These are phyloP conservation scores for Centella asiatica DNA, from an alignment of 129 eudicot genomes.

Conservation along the genomic window DNA sequence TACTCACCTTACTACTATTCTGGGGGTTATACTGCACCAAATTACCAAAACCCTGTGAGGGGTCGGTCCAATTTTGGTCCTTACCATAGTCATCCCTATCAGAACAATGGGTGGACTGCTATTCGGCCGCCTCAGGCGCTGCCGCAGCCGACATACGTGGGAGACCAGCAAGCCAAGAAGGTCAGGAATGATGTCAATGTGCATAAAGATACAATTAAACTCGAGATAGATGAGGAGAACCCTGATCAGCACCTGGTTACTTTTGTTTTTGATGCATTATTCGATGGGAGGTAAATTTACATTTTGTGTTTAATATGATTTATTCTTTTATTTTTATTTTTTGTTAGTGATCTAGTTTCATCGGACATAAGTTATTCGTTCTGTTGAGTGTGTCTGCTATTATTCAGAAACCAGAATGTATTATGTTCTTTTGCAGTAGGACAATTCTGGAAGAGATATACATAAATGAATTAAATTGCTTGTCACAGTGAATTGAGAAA, in stretches of 20 bases:
- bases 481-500: too few relatives aligned
- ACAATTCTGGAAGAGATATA: too few relatives aligned
- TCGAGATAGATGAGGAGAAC: slow-evolving; percentile 51
- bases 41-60: slow-evolving; percentile 24
- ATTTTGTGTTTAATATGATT: neutral
- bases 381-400: too few relatives aligned
- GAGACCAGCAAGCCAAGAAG: slow-evolving; percentile 59
- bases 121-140: slow-evolving; percentile 24
- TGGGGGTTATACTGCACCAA: slow-evolving; percentile 20
- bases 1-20: slow-evolving; percentile 25
- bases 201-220: slow-evolving; percentile 64
- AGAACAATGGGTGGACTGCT: slow-evolving; percentile 26
- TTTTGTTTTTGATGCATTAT: slow-evolving; percentile 70
- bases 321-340: too few relatives aligned
- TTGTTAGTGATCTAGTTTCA: too few relatives aligned
- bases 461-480: too few relatives aligned
- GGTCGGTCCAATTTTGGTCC: slow-evolving; percentile 42
- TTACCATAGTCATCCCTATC: slow-evolving; percentile 19
- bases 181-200: slow-evolving; percentile 80
- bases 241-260: slow-evolving; percentile 66
- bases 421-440: neutral
- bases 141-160: slow-evolving; percentile 38
- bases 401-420: neutral
- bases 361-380: too few relatives aligned
- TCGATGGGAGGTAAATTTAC: slow-evolving; percentile 47